Evolutionary conservation across 768 basidiomycete species (phyloP).

Genomic region (Tulasnella sp.): DNA sequence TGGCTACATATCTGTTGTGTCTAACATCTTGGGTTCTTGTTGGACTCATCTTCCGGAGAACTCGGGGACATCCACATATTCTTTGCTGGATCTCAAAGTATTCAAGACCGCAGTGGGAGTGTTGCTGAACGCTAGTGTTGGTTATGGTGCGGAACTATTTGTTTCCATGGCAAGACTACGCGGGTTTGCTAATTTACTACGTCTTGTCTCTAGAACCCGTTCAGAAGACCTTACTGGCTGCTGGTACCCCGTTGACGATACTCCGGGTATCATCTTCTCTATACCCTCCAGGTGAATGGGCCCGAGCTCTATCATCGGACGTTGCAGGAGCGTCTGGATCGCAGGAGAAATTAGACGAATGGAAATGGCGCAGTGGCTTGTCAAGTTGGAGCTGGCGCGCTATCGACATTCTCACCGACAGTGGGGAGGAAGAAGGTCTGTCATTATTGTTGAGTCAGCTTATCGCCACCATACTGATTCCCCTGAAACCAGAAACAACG

Average conservation of each 20-base stretch:
- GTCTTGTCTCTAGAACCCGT: constrained; percentile 43
- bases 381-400: constrained; percentile 69
- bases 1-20: constrained; percentile 51
- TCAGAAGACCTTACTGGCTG: constrained; percentile 49
- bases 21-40: constrained; percentile 32
- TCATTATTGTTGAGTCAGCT: too few species aligned
- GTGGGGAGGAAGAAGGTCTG: constrained; percentile 39
- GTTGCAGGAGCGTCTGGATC: too few species aligned
- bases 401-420: constrained; percentile 50
- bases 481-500: too few species aligned
- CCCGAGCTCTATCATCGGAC: constrained; percentile 21
- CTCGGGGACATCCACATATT: constrained; percentile 24
- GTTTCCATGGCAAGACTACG: not conserved
- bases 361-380: constrained; percentile 50
- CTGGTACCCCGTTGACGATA: constrained; percentile 56
- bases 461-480: too few species aligned
- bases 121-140: constrained; percentile 62
- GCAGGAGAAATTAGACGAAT: constrained; percentile 50
- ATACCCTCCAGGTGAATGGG: constrained; percentile 66
- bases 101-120: constrained; percentile 68
- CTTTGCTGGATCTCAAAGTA: constrained; percentile 52
- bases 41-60: constrained; percentile 47
- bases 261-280: constrained; percentile 52
- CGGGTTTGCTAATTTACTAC: not conserved
- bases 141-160: constrained; percentile 44